A percentile compares a stretch with the other conserved stretches of the same genome.
Evolutionary conservation across 129 eudicot species (phyloP).

Genomic region (Flaveria bidentis): DNA sequence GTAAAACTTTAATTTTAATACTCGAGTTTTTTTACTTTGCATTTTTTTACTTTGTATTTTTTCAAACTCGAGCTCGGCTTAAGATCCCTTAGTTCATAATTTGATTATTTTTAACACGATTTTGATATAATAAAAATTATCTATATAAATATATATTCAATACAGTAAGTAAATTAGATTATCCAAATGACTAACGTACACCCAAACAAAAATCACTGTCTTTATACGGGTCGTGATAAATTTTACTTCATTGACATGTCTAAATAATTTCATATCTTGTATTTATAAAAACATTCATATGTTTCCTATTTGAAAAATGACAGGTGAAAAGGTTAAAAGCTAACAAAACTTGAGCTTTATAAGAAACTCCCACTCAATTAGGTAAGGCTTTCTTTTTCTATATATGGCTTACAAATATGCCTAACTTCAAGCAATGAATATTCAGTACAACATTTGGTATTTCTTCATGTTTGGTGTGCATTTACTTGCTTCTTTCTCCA

Average conservation of each 20-base stretch:
- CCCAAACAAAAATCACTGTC: background rate
- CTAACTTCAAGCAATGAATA: background rate
- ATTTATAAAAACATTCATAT: constrained; percentile 15
- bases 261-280: background rate
- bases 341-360: background rate
- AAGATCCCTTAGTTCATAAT: too few relatives aligned
- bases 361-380: constrained; percentile 30
- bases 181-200: background rate
- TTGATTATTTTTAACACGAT: too few relatives aligned
- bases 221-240: background rate
- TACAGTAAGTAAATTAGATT: too few relatives aligned
- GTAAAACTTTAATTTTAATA: too few relatives aligned
- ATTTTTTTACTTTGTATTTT: too few relatives aligned
- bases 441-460: background rate
- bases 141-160: too few relatives aligned
- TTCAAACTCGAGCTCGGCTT: too few relatives aligned
- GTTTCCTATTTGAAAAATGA: constrained; percentile 2
- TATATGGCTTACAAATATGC: constrained; percentile 12
- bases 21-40: too few relatives aligned
- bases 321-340: constrained; percentile 12
- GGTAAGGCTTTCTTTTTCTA: constrained; percentile 27
- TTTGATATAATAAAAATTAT: too few relatives aligned
- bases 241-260: background rate
- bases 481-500: constrained; percentile 7
- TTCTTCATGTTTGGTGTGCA: background rate